These are phyloP conservation scores for Lactarius evosmus DNA, from an alignment of 768 basidiomycete genomes.

Conservation along the genomic window DNA sequence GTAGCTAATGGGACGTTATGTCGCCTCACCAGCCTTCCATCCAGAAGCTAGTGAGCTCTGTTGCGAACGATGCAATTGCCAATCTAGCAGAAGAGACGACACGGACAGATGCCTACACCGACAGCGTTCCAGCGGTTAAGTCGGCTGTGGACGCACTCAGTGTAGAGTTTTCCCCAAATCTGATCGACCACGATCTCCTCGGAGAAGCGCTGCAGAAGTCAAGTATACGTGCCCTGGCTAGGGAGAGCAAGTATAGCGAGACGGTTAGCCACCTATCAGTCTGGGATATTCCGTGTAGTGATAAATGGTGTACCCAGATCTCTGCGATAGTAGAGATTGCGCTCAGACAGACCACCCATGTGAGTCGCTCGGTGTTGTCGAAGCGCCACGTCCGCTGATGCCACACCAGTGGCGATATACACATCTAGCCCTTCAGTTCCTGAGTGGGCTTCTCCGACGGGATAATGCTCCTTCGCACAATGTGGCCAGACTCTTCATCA, in stretches of 20 bases:
- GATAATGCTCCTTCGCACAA: slow-evolving; percentile 53
- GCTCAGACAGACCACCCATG: slow-evolving; percentile 63
- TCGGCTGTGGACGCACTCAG: slow-evolving; percentile 48
- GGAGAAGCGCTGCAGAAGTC: slow-evolving; percentile 44
- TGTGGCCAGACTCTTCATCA: slow-evolving; percentile 60
- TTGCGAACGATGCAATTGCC: slow-evolving; percentile 59
- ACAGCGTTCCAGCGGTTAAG: slow-evolving; percentile 47
- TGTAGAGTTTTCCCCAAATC: slow-evolving; percentile 46
- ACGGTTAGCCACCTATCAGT: slow-evolving; percentile 42
- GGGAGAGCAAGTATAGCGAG: slow-evolving; percentile 45
- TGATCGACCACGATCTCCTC: slow-evolving; percentile 45
- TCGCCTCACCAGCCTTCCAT: slow-evolving; percentile 56
- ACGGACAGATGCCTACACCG: slow-evolving; percentile 57
- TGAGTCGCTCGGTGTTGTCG: slow-evolving; percentile 38
- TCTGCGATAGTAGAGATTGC: slow-evolving; percentile 60
- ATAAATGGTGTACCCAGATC: slow-evolving; percentile 42
- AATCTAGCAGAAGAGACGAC: slow-evolving; percentile 63
- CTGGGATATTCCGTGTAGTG: neutral
- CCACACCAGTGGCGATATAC: slow-evolving; percentile 71
- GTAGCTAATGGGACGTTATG: neutral
- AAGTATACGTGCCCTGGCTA: slow-evolving; percentile 41
- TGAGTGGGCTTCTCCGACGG: slow-evolving; percentile 59
- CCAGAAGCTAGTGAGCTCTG: slow-evolving; percentile 60
- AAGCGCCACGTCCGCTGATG: slow-evolving; percentile 10
- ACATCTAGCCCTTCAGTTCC: slow-evolving; percentile 63